These are phyloP conservation scores for Populus hybrid DNA, from an alignment of 441 rosid species.

Conservation along the genomic window DNA sequence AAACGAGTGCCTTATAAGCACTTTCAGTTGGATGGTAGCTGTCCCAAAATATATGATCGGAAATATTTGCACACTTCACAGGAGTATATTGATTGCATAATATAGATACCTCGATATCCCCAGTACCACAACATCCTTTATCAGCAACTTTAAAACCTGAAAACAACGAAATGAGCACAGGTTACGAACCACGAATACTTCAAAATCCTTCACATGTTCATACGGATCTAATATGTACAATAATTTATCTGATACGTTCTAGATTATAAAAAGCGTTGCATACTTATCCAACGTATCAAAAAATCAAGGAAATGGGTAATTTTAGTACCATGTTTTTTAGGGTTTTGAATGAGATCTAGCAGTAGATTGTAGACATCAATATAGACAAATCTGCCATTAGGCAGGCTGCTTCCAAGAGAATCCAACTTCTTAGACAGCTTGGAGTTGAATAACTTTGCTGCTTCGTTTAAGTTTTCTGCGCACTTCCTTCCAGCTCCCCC, in stretches of 20 bases:
- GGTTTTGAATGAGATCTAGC: constrained; percentile 42
- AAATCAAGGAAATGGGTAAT: background rate
- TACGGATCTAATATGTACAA: background rate
- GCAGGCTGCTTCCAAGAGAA: constrained; percentile 15
- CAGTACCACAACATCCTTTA: constrained; percentile 54
- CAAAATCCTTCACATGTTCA: background rate
- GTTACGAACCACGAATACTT: background rate
- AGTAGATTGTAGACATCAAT: constrained; percentile 56
- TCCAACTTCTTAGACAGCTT: constrained; percentile 44
- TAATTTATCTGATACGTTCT: background rate
- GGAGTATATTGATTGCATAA: constrained; percentile 35
- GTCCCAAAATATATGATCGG: constrained; percentile 50
- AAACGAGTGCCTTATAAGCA: constrained; percentile 32
- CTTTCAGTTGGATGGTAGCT: constrained; percentile 53
- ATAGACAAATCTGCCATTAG: constrained; percentile 37
- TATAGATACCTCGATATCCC: constrained; percentile 34
- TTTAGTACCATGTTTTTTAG: constrained; percentile 43
- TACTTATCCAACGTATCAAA: background rate
- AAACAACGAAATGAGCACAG: background rate
- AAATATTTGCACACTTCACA: constrained; percentile 28
- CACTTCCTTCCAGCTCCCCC: constrained; percentile 53
- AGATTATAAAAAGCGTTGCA: background rate
- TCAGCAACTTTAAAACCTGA: constrained; percentile 33
- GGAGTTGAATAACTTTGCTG: constrained; percentile 54
- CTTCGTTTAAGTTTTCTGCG: constrained; percentile 39